Conservation (phyloP, 192 early-diverging fungal species). For the Gryganskiella cystojenkinii region DNA sequence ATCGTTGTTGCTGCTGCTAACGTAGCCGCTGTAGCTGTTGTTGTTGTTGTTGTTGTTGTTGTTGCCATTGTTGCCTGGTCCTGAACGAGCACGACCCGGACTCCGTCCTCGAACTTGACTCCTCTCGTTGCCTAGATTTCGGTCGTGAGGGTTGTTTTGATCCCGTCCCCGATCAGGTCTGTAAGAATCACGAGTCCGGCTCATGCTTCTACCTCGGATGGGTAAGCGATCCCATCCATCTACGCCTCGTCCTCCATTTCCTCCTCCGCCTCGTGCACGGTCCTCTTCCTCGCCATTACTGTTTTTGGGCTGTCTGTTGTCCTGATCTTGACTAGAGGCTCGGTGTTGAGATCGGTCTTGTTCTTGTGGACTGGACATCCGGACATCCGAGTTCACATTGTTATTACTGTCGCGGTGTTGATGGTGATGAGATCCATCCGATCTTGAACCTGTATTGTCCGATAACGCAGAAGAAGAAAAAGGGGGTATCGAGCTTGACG, state of each 20-base stretch:
- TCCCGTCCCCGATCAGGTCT: background rate
- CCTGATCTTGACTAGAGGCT: background rate
- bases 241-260: background rate
- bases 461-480: too few species aligned
- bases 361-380: too few species aligned
- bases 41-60: slow-evolving; percentile 4
- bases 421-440: too few species aligned
- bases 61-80: background rate
- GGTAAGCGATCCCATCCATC: background rate
- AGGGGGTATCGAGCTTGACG: too few species aligned
- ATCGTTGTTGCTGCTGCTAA: slow-evolving; percentile 3
- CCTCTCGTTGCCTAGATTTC: slow-evolving; percentile 5
- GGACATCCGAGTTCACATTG: too few species aligned
- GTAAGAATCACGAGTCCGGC: background rate
- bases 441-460: too few species aligned
- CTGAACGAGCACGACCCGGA: background rate
- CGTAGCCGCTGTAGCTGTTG: slow-evolving; percentile 2
- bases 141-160: background rate
- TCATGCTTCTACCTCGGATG: background rate
- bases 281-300: background rate
- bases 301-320: background rate
- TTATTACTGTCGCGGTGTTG: too few species aligned
- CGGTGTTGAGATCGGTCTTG: too few species aligned
- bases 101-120: slow-evolving; percentile 8
- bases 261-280: slow-evolving; percentile 1